These are phyloP conservation scores for Naematelia aurantialba DNA, from an alignment of 768 basidiomycete genomes.

Conservation along the genomic window DNA sequence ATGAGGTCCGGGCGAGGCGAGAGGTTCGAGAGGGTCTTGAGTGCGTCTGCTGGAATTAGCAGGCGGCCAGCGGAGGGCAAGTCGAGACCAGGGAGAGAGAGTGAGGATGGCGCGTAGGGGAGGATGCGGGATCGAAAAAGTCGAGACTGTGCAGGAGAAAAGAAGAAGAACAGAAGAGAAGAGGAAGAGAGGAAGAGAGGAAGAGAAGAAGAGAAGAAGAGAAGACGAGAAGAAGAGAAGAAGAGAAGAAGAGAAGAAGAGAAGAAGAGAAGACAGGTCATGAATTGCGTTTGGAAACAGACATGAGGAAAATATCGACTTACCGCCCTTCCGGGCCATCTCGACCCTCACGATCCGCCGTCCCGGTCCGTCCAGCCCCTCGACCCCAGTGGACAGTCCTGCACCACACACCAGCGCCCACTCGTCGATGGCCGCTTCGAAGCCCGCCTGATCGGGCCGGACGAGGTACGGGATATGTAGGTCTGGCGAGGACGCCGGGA, in stretches of 20 bases:
- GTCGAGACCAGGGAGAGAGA: background rate
- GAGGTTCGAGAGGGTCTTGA: background rate
- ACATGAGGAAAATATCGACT: conserved; percentile 5
- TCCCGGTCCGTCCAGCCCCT: conserved; percentile 2
- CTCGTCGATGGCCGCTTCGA: conserved; percentile 21
- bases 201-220: background rate
- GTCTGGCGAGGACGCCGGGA: conserved; percentile 18
- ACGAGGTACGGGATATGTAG: conserved; percentile 44
- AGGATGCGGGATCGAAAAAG: background rate
- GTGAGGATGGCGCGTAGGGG: background rate
- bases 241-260: background rate
- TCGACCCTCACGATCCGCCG: conserved; percentile 29
- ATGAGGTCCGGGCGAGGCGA: background rate
- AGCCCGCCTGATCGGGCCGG: conserved; percentile 11
- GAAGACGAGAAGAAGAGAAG: background rate
- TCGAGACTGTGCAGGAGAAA: background rate
- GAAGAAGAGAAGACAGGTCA: too few relatives aligned
- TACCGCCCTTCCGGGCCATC: conserved; percentile 15
- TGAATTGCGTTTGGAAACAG: too few relatives aligned
- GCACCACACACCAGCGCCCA: conserved; percentile 42
- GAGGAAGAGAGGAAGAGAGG: background rate
- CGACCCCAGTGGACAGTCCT: background rate
- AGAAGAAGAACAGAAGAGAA: background rate
- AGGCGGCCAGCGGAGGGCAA: background rate
- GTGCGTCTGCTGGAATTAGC: background rate